A percentile compares a stretch with the other conserved stretches of the same genome.
phyloP scores from a whole-genome alignment of 2,329 filamentous ascomycete species.

The Remersonia thermophila region DNA sequence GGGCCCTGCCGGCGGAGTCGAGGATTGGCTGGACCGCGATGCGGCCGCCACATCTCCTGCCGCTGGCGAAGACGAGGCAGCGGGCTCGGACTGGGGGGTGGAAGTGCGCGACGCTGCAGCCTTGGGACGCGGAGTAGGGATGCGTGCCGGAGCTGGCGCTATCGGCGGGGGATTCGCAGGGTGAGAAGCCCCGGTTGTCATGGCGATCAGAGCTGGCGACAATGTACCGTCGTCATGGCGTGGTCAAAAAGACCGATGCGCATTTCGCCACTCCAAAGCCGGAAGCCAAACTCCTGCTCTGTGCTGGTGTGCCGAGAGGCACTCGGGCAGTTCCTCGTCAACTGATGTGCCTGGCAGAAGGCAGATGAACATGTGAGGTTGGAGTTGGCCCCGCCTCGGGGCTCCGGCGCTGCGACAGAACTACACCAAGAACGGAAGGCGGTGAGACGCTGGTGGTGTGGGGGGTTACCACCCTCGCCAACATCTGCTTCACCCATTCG shows the following conservation, averaged over 20 bases:
- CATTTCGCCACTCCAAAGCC: slow-evolving; percentile 4
- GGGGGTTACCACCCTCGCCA: too few species aligned
- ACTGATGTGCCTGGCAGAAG: slow-evolving; percentile 1
- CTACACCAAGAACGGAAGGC: slow-evolving; percentile 9
- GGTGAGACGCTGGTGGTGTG: too few species aligned
- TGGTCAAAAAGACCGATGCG: background rate
- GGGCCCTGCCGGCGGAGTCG: background rate
- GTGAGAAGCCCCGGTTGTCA: slow-evolving; percentile 14
- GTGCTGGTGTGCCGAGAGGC: too few species aligned
- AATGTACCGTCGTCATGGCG: slow-evolving; percentile 3
- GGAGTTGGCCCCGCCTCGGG: background rate
- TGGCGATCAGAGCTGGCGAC: slow-evolving; percentile 7
- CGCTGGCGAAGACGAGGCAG: slow-evolving; percentile 1
- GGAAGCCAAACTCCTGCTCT: too few species aligned
- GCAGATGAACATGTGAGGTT: background rate
- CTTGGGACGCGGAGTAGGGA: slow-evolving; percentile 12
- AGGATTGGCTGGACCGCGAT: background rate
- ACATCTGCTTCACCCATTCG: too few species aligned
- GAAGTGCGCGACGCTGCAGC: slow-evolving; percentile 11
- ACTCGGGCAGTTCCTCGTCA: too few species aligned
- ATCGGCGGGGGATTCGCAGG: too few species aligned
- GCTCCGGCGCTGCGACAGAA: slow-evolving; percentile 2
- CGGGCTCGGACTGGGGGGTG: slow-evolving; percentile 18
- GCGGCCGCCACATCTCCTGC: background rate
- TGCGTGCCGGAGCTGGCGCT: slow-evolving; percentile 9